Evolutionary conservation across 2,329 filamentous ascomycete species (phyloP).

Genomic region (Fusarium secorum): DNA sequence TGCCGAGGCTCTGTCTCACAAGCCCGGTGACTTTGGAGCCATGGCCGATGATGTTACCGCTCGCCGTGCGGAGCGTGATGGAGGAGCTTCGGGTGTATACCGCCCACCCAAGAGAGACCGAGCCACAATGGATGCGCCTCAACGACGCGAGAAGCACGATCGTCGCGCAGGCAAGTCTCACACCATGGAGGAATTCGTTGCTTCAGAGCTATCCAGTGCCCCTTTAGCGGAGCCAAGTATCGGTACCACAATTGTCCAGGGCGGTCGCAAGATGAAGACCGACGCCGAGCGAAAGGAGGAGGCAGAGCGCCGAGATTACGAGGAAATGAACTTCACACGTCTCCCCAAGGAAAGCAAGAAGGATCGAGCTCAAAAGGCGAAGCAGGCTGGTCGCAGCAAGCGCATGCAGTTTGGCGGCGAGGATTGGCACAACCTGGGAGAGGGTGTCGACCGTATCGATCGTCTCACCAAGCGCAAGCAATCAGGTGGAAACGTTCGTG

Average conservation of each 20-base stretch:
- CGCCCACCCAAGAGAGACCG: conserved; percentile 88
- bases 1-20: conserved; percentile 41
- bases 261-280: conserved; percentile 82
- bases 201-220: conserved; percentile 80
- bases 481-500: conserved; percentile 63
- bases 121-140: conserved; percentile 79
- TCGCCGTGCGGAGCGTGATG: conserved; percentile 41
- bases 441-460: conserved; percentile 87
- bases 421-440: conserved; percentile 87
- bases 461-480: conserved; percentile 77
- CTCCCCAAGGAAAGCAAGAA: conserved; percentile 90
- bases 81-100: conserved; percentile 75
- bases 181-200: conserved; percentile 91
- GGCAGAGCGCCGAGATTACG: conserved; percentile 81
- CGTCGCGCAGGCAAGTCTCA: conserved; percentile 75
- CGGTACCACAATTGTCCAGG: conserved; percentile 83
- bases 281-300: conserved; percentile 79
- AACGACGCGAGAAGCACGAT: conserved; percentile 65
- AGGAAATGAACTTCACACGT: conserved; percentile 91
- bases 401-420: conserved; percentile 85
- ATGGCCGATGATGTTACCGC: conserved; percentile 47
- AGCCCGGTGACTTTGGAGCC: conserved; percentile 40
- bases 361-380: conserved; percentile 72
- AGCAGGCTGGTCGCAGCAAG: conserved; percentile 57
- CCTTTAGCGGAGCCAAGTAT: conserved; percentile 89